Base-by-base conservation (phyloP, 2,329 filamentous ascomycete genomes). In the Fusarium sp. region DNA sequence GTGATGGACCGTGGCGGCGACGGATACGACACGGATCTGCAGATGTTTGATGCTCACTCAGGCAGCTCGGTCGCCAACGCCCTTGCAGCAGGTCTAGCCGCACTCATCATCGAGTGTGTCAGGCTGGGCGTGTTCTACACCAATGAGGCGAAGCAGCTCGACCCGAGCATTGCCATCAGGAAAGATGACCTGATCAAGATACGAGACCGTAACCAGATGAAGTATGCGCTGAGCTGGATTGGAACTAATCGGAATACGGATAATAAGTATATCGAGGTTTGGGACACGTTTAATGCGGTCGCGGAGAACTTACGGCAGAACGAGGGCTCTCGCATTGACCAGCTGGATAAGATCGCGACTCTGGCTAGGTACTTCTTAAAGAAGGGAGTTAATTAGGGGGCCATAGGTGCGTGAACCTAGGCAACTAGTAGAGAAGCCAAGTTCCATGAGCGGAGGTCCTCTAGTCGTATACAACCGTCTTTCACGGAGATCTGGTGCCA, bases 11-110 rank as follows among this genome's bases (percentile, higher is more conserved):
- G 41, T 13, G 36, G 39, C 27, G 36, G 39, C 27, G 60, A 63
- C 11, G 46, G 40, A 9, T 52, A 53, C 8, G 54, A 47, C 7
- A 59, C 12, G 9, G 54, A 54, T 10, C 36, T 63, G 6, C 60
- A 23, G n/a, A 40, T 37, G 13, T 54, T 54, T n/a, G 60, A 63
- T 4, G 40, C 55, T 6, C 60, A 60, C 41, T 53, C 60, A 1
- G 58, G 58, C 3, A 68, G 65, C 9, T 66, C 58, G 12, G 50
- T 68, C 3, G 62, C 64, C 3, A 63, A 34, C 12, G 60, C 60
- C 12, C 47, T 63, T 7, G 60, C 60, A 6, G 65, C 50, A 2
- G 65, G 58, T 0, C 40, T 66, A 9, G 54, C 62, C 5, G 59
- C 58, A 1, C 62, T 66, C 4, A 50, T 66, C 2, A 59, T 63